Evolutionary conservation across 129 eudicot genomes (phyloP), one percentile per base, ranked within the genome.

Genomic region (Escallonia rubra): DNA sequence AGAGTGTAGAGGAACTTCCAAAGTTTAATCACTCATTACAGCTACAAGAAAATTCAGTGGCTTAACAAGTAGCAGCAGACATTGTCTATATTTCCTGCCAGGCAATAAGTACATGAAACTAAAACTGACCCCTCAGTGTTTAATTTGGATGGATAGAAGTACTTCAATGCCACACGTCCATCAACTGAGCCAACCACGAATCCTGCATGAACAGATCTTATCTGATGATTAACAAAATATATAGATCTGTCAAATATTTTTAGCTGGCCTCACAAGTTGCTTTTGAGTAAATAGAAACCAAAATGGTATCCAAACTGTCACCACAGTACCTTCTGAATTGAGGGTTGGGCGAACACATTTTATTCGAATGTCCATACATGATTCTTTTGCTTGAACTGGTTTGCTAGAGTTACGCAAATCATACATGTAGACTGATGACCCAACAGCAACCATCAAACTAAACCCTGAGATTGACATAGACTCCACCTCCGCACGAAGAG

Each of bases 161-260:
- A 82, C 63, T 84, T 75, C 80, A 89, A 68, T 8, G 86, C 84
- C 44, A 89, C 96, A 60, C 90, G 86, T 47, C 98, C 98, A 73
- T 93, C 98, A 70, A 81, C 57, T 55, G 98, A 93, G 77, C 98
- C 98, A 80, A 81, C 92, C 8, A 82, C 90, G 82, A 94, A 89
- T 67, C 95, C 99, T 93, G 78, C 71, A 74, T 50, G 15, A 70
- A 63, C n/a, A 46, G 41, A 47, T 39, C 2, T 16, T 42, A 38
- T 11, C 50, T 63, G 69, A 72, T 50, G 58, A 52, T 57, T 41
- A 13, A 58, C 15, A 53, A 49, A 60, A 43, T 60, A 79, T 41
- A 52, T 23, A 23, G 1, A 23, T 23, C 1, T 23, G 34, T 23
- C 34, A 23, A 23, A 23, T 23, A 23, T 23, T 23, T 23, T 23